phyloP scores from a whole-genome alignment of 2,329 filamentous ascomycete species.

The Botrytis sinoallii region DNA sequence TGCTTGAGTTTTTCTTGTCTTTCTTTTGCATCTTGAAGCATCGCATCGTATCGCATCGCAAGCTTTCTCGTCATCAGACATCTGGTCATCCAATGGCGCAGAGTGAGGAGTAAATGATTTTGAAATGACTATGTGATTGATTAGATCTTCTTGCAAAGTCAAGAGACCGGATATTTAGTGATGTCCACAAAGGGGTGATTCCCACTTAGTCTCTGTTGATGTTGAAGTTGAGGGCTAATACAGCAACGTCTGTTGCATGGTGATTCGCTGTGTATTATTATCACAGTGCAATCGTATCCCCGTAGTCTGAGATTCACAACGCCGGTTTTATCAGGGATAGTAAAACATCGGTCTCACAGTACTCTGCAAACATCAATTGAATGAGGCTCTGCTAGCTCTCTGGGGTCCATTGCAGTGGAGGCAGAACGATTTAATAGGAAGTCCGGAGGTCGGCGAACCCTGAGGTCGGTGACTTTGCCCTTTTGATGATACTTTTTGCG shows the following conservation, averaged over 20 bases:
- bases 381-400: neutral
- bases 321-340: neutral
- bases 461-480: accelerated
- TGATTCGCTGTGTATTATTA: neutral
- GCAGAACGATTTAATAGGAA: neutral
- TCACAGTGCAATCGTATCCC: neutral
- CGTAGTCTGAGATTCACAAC: neutral
- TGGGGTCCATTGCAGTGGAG: accelerated
- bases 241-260: accelerated
- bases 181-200: neutral
- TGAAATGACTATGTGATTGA: neutral
- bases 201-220: neutral
- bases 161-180: neutral
- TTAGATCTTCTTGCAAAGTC: neutral
- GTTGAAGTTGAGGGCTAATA: neutral
- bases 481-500: neutral
- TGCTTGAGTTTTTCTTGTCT: neutral
- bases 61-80: neutral
- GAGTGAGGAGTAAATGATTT: accelerated
- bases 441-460: neutral
- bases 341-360: neutral
- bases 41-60: neutral
- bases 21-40: neutral
- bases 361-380: neutral
- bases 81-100: neutral